Base-by-base conservation (phyloP, 345 rosid genomes). In the Iberis pinnata region DNA sequence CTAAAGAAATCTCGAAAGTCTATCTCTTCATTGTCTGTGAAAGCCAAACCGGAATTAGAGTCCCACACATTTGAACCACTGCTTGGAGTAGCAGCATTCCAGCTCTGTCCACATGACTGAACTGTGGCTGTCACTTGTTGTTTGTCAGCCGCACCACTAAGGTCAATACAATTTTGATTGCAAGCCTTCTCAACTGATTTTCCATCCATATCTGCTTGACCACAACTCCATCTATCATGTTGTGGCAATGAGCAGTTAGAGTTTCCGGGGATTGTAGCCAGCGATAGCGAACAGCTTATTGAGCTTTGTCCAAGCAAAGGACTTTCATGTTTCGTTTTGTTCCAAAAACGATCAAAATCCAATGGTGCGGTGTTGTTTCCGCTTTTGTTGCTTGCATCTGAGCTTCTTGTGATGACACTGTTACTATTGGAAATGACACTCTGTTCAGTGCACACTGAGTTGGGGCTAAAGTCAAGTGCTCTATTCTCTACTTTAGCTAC, bases 91-190 rank as follows among this genome's bases (percentile, higher is more conserved):
- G 71, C 61, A 16, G 71, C 71, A 18, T 53, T 67, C 71, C 71
- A 67, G 15, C 60, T 67, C 16, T 78, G 79, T 12, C 76, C 81
- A 18, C 78, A 72, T 20, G 74, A 73, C 54, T 79, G 89, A 22
- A 69, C 66, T 10, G 79, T 75, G 20, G 70, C 65, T 20, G 75
- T 72, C 32, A 42, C 71, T 52, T 70, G 72, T 54, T 71, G 73
- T 60, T 67, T 67, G 45, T 60, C 66, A 32, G 9, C 50, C 13
- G 38, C 2, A 0, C 10, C 24, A 18, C 36, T 22, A 39, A 45
- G 39, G 38, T 43, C 49, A 27, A 19, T 17, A 40, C 26, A 18
- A n/a, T 38, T 59, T 60, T 67, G 56, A 59, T 45, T 33, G 57
- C 66, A 60, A n/a, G 45, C 18, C 12, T 53, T 31, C 26, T 9